phyloP scores from a whole-genome alignment of 2,329 filamentous ascomycete genomes.

The Verticillium klebahnii region DNA sequence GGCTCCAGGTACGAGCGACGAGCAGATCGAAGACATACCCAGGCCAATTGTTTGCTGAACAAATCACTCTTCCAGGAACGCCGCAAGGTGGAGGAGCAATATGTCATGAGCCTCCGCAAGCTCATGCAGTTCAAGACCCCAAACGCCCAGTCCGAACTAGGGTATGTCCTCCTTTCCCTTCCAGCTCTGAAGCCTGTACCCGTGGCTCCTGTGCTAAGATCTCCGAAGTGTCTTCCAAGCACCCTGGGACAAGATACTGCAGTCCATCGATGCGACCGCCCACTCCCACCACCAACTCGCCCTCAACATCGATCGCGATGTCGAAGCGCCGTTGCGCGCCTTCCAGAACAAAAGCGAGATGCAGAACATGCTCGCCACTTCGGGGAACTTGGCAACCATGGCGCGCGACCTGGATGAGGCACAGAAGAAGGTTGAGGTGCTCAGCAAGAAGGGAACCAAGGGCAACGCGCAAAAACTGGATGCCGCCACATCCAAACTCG shows the following conservation, averaged over 20 bases:
- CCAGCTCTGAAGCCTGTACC: not conserved
- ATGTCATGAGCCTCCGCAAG: conserved; percentile 76
- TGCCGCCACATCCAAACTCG: conserved; percentile 65
- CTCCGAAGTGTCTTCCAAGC: conserved; percentile 74
- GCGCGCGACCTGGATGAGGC: conserved; percentile 82
- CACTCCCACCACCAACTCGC: conserved; percentile 79
- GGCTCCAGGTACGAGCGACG: conserved; percentile 70
- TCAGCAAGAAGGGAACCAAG: conserved; percentile 72
- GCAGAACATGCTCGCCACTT: conserved; percentile 74
- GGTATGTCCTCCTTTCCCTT: conserved; percentile 52
- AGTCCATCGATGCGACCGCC: conserved; percentile 74
- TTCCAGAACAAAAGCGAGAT: conserved; percentile 75
- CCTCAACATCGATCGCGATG: conserved; percentile 78
- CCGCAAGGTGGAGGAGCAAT: conserved; percentile 84
- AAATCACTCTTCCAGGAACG: conserved; percentile 63
- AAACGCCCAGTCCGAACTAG: conserved; percentile 75
- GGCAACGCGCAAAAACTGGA: conserved; percentile 75
- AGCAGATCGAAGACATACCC: not conserved
- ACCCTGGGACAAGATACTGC: conserved; percentile 85
- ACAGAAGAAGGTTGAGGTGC: conserved; percentile 80
- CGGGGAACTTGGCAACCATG: conserved; percentile 72
- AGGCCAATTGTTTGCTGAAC: conserved; percentile 1
- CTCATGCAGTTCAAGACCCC: conserved; percentile 70
- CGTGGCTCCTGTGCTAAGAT: conserved; percentile 1
- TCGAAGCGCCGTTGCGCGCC: conserved; percentile 76